phyloP scores from a whole-genome alignment of 306 rosid genomes.

The Sophora flavescens region DNA sequence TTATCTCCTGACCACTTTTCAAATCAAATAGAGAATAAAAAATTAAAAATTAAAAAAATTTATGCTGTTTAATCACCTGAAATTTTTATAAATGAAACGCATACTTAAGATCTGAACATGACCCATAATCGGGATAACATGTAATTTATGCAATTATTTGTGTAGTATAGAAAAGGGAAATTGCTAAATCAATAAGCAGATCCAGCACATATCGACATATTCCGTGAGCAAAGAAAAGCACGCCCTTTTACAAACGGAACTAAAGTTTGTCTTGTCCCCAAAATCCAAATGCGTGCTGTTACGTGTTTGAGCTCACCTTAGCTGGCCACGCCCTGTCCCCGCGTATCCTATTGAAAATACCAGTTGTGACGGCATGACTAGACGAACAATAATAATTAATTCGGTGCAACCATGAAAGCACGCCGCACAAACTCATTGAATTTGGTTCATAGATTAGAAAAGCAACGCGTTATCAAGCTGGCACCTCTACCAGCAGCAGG shows the following conservation, averaged over 20 bases:
- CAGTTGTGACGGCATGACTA: neutral
- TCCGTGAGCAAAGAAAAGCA: neutral
- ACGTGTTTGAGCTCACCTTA: neutral
- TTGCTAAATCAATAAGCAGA: neutral
- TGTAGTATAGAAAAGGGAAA: neutral
- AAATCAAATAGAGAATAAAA: too few relatives aligned
- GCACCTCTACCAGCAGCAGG: neutral
- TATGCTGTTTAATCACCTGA: too few relatives aligned
- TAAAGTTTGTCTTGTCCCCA: neutral
- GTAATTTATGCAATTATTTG: too few relatives aligned
- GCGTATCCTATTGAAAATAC: neutral
- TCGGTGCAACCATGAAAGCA: constrained; percentile 4
- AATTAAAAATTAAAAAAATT: too few relatives aligned
- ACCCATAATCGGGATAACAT: too few relatives aligned
- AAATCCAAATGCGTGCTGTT: neutral
- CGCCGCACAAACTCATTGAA: neutral
- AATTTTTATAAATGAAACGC: too few relatives aligned
- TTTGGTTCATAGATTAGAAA: neutral
- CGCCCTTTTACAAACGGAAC: neutral
- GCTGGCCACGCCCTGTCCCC: constrained; percentile 46
- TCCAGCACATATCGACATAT: neutral
- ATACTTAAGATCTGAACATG: too few relatives aligned
- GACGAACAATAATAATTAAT: constrained; percentile 14
- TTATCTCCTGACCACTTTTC: too few relatives aligned
- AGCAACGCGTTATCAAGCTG: constrained; percentile 38